Evolutionary conservation across 192 early-diverging fungal species (phyloP).

Genomic region (Chytriomyces confervae): DNA sequence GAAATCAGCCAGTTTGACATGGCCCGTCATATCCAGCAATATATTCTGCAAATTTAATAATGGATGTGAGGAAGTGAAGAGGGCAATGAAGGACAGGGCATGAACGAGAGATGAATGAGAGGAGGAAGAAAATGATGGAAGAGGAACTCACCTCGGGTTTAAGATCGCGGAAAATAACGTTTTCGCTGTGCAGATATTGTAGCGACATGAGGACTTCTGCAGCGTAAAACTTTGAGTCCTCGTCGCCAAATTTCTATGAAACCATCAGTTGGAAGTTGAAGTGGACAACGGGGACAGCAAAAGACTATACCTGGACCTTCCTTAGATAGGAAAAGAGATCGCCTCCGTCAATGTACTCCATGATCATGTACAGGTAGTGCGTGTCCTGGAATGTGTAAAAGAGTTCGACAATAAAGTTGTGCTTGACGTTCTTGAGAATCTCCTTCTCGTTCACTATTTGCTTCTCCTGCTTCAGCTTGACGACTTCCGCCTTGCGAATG

Average conservation of each 20-base stretch:
- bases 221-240: slow-evolving; percentile 77
- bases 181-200: slow-evolving; percentile 77
- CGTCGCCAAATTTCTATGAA: slow-evolving; percentile 72
- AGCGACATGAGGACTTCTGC: slow-evolving; percentile 75
- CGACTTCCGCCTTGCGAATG: slow-evolving; percentile 61
- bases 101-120: too few relatives aligned
- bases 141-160: slow-evolving; percentile 65
- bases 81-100: too few relatives aligned
- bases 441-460: slow-evolving; percentile 66
- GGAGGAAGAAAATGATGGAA: too few relatives aligned
- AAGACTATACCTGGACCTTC: slow-evolving; percentile 43
- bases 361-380: slow-evolving; percentile 59
- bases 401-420: slow-evolving; percentile 60
- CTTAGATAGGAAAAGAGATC: slow-evolving; percentile 57
- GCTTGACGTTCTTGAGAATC: slow-evolving; percentile 55
- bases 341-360: slow-evolving; percentile 64
- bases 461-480: slow-evolving; percentile 60
- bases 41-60: slow-evolving; percentile 67
- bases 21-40: slow-evolving; percentile 92
- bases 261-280: neutral
- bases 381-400: slow-evolving; percentile 59
- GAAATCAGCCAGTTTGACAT: slow-evolving; percentile 95
- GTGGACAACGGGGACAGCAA: neutral
- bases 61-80: slow-evolving; percentile 3
- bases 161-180: slow-evolving; percentile 79